Evolutionary conservation across 768 basidiomycete species (phyloP).

Genomic region (Boletus subparvulus): DNA sequence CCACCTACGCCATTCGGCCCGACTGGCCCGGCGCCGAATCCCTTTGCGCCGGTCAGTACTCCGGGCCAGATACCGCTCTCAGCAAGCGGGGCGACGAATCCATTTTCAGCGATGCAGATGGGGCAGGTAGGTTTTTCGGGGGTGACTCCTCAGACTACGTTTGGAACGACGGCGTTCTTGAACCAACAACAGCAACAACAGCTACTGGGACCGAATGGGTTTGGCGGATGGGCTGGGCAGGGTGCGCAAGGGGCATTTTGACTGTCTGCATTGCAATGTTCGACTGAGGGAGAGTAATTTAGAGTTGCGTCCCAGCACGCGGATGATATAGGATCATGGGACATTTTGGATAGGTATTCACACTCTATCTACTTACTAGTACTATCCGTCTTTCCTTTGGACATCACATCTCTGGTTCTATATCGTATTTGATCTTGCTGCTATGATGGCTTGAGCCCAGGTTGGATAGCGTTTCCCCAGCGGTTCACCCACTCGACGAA

Average conservation of each 20-base stretch:
- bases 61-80: slow-evolving; percentile 28
- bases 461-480: background rate
- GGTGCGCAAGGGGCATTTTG: slow-evolving; percentile 17
- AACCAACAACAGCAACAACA: slow-evolving; percentile 31
- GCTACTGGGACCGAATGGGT: slow-evolving; percentile 12
- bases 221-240: slow-evolving; percentile 20
- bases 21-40: slow-evolving; percentile 19
- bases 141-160: slow-evolving; percentile 32
- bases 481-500: too few species aligned
- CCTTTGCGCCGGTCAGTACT: slow-evolving; percentile 10
- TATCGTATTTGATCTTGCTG: background rate
- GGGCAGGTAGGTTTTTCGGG: slow-evolving; percentile 17
- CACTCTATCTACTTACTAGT: background rate
- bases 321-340: background rate
- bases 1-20: slow-evolving; percentile 5
- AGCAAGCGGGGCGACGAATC: slow-evolving; percentile 5
- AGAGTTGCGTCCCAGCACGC: background rate
- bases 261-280: background rate
- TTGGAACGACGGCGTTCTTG: slow-evolving; percentile 13
- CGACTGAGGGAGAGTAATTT: background rate
- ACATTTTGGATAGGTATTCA: slow-evolving; percentile 1
- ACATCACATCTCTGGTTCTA: background rate
- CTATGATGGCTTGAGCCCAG: background rate
- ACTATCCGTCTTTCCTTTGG: background rate
- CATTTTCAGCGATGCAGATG: slow-evolving; percentile 19